phyloP scores from a whole-genome alignment of 345 rosid genomes.

The Linum usitatissimum region DNA sequence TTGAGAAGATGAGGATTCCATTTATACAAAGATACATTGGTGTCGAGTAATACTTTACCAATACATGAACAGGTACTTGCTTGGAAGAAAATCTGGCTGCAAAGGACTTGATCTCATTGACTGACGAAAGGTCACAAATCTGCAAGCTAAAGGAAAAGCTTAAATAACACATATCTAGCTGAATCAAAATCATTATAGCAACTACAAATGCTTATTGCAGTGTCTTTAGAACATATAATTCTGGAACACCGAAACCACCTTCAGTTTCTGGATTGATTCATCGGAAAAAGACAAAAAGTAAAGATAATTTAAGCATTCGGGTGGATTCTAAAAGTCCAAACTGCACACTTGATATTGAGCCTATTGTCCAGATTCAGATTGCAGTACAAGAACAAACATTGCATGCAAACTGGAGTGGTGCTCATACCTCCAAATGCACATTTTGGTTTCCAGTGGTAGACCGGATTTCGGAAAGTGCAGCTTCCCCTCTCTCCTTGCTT shows the following conservation, averaged over 20 bases:
- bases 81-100: slow-evolving; percentile 62
- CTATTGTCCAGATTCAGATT: background rate
- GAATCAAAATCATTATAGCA: background rate
- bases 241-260: background rate
- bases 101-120: slow-evolving; percentile 64
- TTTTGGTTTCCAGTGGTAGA: slow-evolving; percentile 59
- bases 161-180: background rate
- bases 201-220: background rate
- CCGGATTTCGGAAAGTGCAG: slow-evolving; percentile 65
- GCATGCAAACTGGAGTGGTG: background rate
- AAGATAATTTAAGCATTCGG: background rate
- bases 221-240: background rate
- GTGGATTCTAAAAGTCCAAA: background rate
- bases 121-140: slow-evolving; percentile 85
- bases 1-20: no score
- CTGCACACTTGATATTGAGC: background rate
- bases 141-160: slow-evolving; percentile 28
- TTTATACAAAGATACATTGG: no score
- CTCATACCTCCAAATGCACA: slow-evolving; percentile 66
- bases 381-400: background rate
- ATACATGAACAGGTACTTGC: slow-evolving; percentile 63
- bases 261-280: background rate
- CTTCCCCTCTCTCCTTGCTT: slow-evolving; percentile 71
- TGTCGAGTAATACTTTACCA: slow-evolving; percentile 32
- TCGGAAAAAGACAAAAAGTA: no score